Evolutionary conservation across 306 rosid species (phyloP).

Genomic region (Ormosia emarginata): DNA sequence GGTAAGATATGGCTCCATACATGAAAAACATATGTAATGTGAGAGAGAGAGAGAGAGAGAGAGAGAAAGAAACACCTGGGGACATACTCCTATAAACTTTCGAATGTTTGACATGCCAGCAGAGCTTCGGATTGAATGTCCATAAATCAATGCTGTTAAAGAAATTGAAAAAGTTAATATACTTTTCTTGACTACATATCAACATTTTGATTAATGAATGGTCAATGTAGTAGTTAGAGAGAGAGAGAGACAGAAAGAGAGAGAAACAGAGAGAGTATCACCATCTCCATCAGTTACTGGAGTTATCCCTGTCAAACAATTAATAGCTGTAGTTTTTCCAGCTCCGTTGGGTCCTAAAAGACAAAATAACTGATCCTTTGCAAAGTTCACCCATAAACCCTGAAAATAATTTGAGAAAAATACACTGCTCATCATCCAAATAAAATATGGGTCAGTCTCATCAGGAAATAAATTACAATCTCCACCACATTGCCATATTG

Average conservation of each 20-base stretch:
- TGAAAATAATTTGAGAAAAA: constrained; percentile 37
- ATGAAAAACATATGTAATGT: not conserved
- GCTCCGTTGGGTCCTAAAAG: constrained; percentile 96
- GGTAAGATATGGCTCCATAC: not conserved
- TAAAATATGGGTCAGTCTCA: not conserved
- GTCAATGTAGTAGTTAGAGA: not conserved
- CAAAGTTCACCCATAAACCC: constrained; percentile 89
- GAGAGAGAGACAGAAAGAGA: not conserved
- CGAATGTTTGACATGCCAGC: constrained; percentile 72
- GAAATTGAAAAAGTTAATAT: constrained; percentile 14
- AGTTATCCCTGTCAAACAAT: constrained; percentile 84
- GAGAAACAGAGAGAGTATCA: constrained; percentile 21
- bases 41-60: not conserved
- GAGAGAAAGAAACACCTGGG: constrained; percentile 64
- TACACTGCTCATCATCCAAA: constrained; percentile 8
- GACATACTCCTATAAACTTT: constrained; percentile 82
- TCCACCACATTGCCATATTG: not conserved
- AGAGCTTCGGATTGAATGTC: constrained; percentile 67
- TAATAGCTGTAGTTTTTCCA: constrained; percentile 88
- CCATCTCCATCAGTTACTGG: constrained; percentile 89
- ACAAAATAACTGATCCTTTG: constrained; percentile 83
- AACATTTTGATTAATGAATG: constrained; percentile 1
- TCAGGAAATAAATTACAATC: not conserved
- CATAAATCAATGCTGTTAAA: constrained; percentile 69
- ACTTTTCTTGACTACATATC: not conserved